These are phyloP conservation scores for Naematelia encephala DNA, from an alignment of 768 basidiomycete genomes.

Conservation along the genomic window DNA sequence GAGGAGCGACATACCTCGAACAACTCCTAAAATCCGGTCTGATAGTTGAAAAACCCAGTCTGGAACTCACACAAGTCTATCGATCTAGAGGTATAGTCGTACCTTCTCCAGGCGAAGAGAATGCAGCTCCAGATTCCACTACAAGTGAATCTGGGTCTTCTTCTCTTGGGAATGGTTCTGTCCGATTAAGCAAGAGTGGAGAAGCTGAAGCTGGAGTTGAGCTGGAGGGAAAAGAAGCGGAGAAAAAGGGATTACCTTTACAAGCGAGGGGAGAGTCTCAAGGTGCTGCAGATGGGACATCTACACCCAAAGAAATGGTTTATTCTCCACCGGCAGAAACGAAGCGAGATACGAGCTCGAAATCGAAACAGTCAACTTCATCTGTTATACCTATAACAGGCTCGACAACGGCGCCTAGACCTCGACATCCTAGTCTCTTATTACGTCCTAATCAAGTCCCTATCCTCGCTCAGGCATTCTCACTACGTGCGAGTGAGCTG, in stretches of 20 bases:
- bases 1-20: slow-evolving; percentile 48
- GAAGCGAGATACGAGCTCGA: background rate
- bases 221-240: background rate
- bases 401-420: slow-evolving; percentile 9
- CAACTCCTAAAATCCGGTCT: slow-evolving; percentile 38
- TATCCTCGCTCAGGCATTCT: slow-evolving; percentile 35
- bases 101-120: slow-evolving; percentile 9
- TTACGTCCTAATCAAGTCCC: slow-evolving; percentile 31
- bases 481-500: slow-evolving; percentile 39
- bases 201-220: background rate
- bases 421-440: slow-evolving; percentile 30
- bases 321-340: slow-evolving; percentile 4
- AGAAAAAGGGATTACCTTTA: slow-evolving; percentile 5
- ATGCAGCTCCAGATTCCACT: slow-evolving; percentile 31
- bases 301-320: slow-evolving; percentile 30
- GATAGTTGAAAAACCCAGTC: slow-evolving; percentile 35
- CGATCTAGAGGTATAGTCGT: slow-evolving; percentile 11
- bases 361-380: background rate
- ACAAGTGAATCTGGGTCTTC: background rate
- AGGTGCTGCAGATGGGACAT: slow-evolving; percentile 30
- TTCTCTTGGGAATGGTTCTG: background rate
- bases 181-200: background rate
- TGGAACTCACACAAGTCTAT: slow-evolving; percentile 39
- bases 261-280: slow-evolving; percentile 28
- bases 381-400: slow-evolving; percentile 1